These are phyloP conservation scores for Stephanodiscus triporus DNA, from an alignment of 108 stramenopile genomes.

Conservation along the genomic window DNA sequence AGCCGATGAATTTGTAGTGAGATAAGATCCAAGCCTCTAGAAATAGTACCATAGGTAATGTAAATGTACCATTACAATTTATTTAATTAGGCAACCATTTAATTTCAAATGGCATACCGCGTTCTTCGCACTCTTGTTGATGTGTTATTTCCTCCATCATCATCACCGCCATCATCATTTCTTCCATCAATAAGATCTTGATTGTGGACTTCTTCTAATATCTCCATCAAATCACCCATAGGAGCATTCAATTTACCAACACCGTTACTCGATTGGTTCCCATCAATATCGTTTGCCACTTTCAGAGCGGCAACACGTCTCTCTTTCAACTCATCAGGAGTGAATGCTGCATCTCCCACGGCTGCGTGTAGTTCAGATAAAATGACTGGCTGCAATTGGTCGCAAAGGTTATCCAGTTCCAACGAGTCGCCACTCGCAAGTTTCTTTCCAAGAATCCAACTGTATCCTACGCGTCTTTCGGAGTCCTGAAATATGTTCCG, in stretches of 20 bases:
- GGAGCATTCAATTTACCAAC: constrained; percentile 10
- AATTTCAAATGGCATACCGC: constrained; percentile 44
- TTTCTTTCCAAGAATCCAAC: constrained; percentile 41
- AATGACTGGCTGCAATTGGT: constrained; percentile 24
- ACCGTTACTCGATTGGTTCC: neutral
- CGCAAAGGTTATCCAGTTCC: constrained; percentile 29
- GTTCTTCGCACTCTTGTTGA: constrained; percentile 34
- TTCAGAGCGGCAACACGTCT: constrained; percentile 30
- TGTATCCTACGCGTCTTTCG: constrained; percentile 37
- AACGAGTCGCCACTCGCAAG: constrained; percentile 33
- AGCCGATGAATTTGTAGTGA: no score
- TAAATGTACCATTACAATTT: no score
- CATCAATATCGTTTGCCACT: neutral
- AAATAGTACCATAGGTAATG: no score
- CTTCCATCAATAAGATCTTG: constrained; percentile 34
- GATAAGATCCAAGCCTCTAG: no score
- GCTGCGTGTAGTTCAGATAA: constrained; percentile 24
- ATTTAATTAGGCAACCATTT: neutral
- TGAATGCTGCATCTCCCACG: constrained; percentile 41
- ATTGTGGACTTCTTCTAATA: constrained; percentile 43
- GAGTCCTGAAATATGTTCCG: constrained; percentile 23
- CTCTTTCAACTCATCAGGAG: constrained; percentile 32
- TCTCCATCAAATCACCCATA: constrained; percentile 38
- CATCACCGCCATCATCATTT: constrained; percentile 4
- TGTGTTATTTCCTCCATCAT: constrained; percentile 5